phyloP scores from a whole-genome alignment of 306 rosid species.

The Rosa multiflora region DNA sequence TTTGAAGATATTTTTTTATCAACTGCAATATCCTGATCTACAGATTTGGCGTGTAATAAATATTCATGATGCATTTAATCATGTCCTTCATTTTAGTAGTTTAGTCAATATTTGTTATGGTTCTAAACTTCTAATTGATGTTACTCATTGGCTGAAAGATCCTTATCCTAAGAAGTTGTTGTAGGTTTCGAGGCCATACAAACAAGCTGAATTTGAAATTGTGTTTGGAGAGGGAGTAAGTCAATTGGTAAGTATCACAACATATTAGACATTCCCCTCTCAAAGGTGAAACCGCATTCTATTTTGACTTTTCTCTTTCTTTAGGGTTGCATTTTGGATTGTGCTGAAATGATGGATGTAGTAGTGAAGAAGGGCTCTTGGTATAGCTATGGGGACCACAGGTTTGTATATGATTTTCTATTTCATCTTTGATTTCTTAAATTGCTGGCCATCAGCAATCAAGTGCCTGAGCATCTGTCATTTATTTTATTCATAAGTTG shows the following conservation, averaged over 20 bases:
- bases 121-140: constrained; percentile 18
- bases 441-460: background rate
- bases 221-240: constrained; percentile 93
- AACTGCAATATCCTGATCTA: background rate
- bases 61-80: background rate
- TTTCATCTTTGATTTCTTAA: constrained; percentile 16
- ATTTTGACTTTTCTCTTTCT: constrained; percentile 32
- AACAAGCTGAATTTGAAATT: constrained; percentile 93
- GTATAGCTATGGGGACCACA: constrained; percentile 92
- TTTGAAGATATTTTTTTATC: background rate
- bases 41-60: background rate
- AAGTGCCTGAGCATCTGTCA: background rate
- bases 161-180: constrained; percentile 29
- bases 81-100: background rate
- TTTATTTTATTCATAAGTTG: background rate
- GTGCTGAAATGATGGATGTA: constrained; percentile 86
- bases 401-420: constrained; percentile 47
- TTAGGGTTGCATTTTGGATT: constrained; percentile 96
- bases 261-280: constrained; percentile 8
- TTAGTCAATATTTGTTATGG: constrained; percentile 10
- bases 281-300: constrained; percentile 10
- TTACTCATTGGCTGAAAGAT: constrained; percentile 11
- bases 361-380: constrained; percentile 89
- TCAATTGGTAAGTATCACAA: constrained; percentile 59
- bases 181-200: constrained; percentile 98